Evolutionary conservation across 306 rosid genomes (phyloP).

Genomic region (Quercus cerris): DNA sequence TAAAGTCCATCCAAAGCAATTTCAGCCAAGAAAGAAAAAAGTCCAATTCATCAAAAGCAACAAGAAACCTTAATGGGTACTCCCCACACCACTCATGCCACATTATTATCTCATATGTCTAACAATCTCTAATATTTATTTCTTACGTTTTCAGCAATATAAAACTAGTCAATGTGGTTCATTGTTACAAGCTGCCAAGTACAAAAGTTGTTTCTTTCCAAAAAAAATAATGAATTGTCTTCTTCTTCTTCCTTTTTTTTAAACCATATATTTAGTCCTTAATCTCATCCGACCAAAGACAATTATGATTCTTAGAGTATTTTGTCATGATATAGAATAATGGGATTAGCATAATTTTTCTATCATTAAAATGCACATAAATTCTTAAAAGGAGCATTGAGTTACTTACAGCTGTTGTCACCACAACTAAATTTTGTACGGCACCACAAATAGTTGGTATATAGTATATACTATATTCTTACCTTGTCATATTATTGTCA

Average conservation of each 20-base stretch:
- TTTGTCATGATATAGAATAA: not conserved
- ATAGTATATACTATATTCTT: too few relatives aligned
- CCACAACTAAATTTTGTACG: not conserved
- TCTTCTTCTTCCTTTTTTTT: not conserved
- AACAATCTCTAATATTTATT: too few relatives aligned
- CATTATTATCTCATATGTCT: too few relatives aligned
- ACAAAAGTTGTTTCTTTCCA: not conserved
- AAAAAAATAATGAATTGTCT: not conserved
- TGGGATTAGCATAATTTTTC: slow-evolving; percentile 5
- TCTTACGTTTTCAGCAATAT: too few relatives aligned
- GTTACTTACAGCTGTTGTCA: not conserved
- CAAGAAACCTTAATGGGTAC: too few relatives aligned
- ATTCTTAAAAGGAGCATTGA: not conserved
- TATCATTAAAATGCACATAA: not conserved
- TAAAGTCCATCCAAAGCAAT: too few relatives aligned
- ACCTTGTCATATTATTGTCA: not conserved
- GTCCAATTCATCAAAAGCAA: too few relatives aligned
- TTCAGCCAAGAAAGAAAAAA: too few relatives aligned
- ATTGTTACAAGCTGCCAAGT: too few relatives aligned
- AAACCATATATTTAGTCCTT: too few relatives aligned
- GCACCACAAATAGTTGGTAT: not conserved
- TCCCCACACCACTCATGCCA: too few relatives aligned
- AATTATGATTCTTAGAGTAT: not conserved
- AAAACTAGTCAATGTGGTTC: too few relatives aligned
- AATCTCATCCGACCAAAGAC: slow-evolving; percentile 11